Evolutionary conservation across 2,329 filamentous ascomycete genomes (phyloP), one percentile per base, ranked within the genome.

Genomic region (Fragosphaeria purpurea): DNA sequence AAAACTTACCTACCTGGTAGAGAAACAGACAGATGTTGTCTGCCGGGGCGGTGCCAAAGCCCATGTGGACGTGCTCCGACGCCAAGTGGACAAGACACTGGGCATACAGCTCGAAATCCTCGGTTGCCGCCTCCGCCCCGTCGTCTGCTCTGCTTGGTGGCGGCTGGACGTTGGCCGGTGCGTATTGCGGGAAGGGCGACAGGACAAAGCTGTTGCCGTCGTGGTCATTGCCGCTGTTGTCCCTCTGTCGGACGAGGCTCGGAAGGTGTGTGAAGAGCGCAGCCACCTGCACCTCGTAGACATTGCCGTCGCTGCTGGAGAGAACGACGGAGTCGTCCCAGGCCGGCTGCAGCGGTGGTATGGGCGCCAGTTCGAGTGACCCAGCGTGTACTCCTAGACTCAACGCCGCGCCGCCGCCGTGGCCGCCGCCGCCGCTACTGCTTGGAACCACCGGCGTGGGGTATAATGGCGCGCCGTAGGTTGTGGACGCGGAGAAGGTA

Each of bases 1-100:
- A 58, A 7, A 7, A 11, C 7, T 11, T 37, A 37, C 69, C 51
- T 58, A 79, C 76, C 66, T 80, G 72, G 56, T 75, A 80, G 22
- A 79, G 61, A 57, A 79, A 77, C 41, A 74, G 60, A 53, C 72
- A 77, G 41, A 75, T 63, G 38, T 67, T 69, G 41, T 73, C 70
- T 22, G 63, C 60, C 8, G 51, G 45, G 1, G 51, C 45, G 10
- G 59, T 59, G 30, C 58, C 59, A 31, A 58, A 57, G 8, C 55
- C 59, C 35, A 58, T 55, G 22, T 55, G 60, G 40, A 62, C 64
- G 44, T 62, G 59, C 12, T 57, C 55, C 34, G 61, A 59, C 6
- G 67, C 63, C 7, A 74, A 58, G 44, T 69, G 66, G 9, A 73
- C 60, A 48, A 77, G 59, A 54, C 70, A 76, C 52, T 70, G 69